Conservation (phyloP, 2,329 filamentous ascomycete genomes). For the Colletotrichum sp. region DNA sequence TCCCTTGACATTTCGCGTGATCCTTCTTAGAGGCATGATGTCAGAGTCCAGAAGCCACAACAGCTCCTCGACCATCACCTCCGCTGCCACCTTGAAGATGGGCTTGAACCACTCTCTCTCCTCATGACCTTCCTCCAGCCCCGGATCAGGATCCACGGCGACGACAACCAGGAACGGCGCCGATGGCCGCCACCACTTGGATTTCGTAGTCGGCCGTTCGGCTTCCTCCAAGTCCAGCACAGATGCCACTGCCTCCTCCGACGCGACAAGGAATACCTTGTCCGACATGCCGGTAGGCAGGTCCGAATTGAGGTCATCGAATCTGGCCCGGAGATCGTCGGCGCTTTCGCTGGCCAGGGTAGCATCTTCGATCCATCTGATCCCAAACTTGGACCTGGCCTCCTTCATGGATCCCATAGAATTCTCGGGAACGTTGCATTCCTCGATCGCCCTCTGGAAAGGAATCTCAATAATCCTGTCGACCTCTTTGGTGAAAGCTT, state of each 20-base stretch:
- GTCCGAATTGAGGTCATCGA: rapidly evolving
- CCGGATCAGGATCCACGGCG: background rate
- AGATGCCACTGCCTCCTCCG: rapidly evolving
- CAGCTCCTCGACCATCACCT: rapidly evolving
- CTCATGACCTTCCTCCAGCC: background rate
- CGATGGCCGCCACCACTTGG: background rate
- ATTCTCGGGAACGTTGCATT: background rate
- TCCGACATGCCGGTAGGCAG: rapidly evolving
- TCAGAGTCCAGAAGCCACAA: background rate
- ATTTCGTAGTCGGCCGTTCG: background rate
- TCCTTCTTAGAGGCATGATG: background rate
- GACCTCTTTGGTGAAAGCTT: rapidly evolving
- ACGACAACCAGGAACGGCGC: background rate
- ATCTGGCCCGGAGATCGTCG: background rate
- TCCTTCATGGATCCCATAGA: rapidly evolving
- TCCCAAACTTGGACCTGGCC: background rate
- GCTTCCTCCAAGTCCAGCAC: background rate
- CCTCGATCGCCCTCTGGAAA: background rate
- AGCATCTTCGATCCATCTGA: background rate
- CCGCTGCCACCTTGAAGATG: rapidly evolving
- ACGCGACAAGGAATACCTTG: background rate
- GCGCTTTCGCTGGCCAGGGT: background rate
- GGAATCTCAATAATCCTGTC: background rate
- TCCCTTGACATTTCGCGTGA: background rate
- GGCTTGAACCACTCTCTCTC: background rate